phyloP scores from a whole-genome alignment of 176 grass and related monocot species.

The Luzula sylvatica region DNA sequence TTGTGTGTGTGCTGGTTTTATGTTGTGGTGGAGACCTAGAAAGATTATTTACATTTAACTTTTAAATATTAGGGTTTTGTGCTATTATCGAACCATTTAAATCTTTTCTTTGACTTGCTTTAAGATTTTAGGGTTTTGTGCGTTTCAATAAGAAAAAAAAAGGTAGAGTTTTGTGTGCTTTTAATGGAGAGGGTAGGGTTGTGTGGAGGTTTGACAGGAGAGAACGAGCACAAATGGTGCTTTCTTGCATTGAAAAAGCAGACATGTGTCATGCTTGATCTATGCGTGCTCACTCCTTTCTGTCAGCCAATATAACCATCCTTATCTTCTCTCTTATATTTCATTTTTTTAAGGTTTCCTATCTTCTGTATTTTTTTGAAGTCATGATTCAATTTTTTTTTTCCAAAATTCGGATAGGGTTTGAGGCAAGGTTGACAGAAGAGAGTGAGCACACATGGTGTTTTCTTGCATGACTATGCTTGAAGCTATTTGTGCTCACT shows the following conservation, averaged over 20 bases:
- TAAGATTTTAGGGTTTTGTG: conserved; percentile 7
- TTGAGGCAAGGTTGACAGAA: conserved; percentile 62
- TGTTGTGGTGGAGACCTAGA: conserved; percentile 4
- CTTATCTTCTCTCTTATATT: conserved; percentile 1
- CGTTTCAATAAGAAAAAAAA: neutral
- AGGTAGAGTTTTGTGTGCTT: neutral
- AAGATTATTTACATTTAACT: neutral
- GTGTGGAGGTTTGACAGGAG: conserved; percentile 21
- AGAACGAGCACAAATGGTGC: conserved; percentile 81
- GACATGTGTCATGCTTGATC: conserved; percentile 22
- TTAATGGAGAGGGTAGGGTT: neutral
- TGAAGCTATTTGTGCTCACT: conserved; percentile 37
- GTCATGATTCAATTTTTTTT: too few species aligned
- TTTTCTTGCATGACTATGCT: conserved; percentile 63
- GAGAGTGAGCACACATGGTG: conserved; percentile 97
- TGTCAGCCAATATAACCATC: conserved; percentile 27
- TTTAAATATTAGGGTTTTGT: neutral
- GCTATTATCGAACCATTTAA: neutral
- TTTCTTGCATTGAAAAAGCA: conserved; percentile 42
- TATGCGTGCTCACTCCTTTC: conserved; percentile 34
- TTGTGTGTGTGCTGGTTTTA: conserved; percentile 13
- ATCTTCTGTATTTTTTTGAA: neutral
- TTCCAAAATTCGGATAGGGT: too few species aligned
- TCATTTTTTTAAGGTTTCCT: neutral
- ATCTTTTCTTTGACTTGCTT: neutral